phyloP scores from a whole-genome alignment of 2,329 filamentous ascomycete genomes.

The Paecilomyces dactylethromorphus region DNA sequence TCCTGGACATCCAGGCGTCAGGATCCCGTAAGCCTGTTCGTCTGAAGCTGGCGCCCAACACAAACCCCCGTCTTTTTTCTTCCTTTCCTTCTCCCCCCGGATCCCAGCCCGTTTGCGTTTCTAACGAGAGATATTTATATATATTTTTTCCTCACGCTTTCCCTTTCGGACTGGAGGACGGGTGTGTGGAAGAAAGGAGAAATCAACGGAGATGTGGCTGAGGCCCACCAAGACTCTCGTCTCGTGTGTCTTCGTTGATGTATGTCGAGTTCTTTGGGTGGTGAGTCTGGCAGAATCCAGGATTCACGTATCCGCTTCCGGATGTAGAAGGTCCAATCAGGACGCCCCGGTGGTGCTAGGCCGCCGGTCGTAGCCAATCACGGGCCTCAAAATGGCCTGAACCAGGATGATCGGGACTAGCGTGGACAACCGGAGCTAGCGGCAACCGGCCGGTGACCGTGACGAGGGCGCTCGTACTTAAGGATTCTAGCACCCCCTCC shows the following conservation, averaged over 20 bases:
- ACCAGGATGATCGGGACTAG: conserved; percentile 27
- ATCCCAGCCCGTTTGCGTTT: not conserved
- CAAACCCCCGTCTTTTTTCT: not conserved
- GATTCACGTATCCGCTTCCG: conserved; percentile 13
- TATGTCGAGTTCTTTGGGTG: not conserved
- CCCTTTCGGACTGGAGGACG: not conserved
- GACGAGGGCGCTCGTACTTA: conserved; percentile 32
- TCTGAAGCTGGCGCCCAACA: not conserved
- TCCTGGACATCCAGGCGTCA: not conserved
- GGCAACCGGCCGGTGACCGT: conserved; percentile 26
- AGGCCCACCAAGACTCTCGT: conserved; percentile 7
- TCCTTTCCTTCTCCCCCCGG: not conserved
- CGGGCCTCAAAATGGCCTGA: conserved; percentile 19
- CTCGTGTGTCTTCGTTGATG: not conserved
- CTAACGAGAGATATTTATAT: not conserved
- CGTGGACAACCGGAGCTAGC: conserved; percentile 29
- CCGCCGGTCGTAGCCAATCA: conserved; percentile 25
- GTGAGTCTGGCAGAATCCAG: not conserved
- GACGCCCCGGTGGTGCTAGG: conserved; percentile 11
- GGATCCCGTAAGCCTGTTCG: not conserved
- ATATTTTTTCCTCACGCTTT: not conserved
- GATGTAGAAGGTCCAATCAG: conserved; percentile 18
- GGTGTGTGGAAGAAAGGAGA: not conserved
- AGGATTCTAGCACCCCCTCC: conserved; percentile 36
- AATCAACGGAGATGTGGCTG: conserved; percentile 4